Conservation (phyloP, 2,329 filamentous ascomycete genomes). For the Ophiocordyceps polyrhachis-furcata region DNA sequence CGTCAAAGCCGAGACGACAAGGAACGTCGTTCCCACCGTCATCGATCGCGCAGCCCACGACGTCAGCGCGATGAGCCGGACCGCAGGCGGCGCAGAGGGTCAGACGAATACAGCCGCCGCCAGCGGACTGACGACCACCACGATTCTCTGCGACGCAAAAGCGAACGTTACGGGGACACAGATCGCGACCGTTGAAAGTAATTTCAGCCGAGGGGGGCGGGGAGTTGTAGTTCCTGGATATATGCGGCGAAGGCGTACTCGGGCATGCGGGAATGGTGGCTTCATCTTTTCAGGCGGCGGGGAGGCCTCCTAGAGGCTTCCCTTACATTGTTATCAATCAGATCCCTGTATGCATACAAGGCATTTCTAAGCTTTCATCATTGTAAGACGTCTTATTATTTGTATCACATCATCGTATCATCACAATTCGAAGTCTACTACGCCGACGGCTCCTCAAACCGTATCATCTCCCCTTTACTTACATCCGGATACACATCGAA, state of each 20-base stretch:
- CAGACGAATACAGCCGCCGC: conserved; percentile 1
- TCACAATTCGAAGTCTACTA: conserved; percentile 4
- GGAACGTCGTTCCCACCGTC: conserved; percentile 15
- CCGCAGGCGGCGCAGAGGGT: conserved; percentile 9
- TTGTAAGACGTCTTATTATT: no score
- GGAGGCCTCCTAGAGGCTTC: no score
- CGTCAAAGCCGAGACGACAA: conserved; percentile 1
- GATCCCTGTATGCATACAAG: no score
- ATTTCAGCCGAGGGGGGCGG: no score
- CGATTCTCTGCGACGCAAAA: conserved; percentile 5
- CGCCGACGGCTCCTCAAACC: conserved; percentile 12
- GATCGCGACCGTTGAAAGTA: no score
- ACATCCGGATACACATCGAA: conserved; percentile 96
- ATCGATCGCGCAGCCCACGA: conserved; percentile 22
- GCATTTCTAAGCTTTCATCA: no score
- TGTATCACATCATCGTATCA: no score
- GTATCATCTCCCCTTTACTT: conserved; percentile 34
- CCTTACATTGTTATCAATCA: no score
- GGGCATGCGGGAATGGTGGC: no score
- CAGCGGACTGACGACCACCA: conserved; percentile 7
- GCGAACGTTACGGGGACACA: conserved; percentile 4
- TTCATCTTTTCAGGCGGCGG: no score
- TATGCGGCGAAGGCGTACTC: no score
- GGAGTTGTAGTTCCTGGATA: no score
- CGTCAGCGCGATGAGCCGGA: conserved; percentile 8